These are phyloP conservation scores for Malus hybrid DNA, from an alignment of 331 rosid genomes.

Conservation along the genomic window DNA sequence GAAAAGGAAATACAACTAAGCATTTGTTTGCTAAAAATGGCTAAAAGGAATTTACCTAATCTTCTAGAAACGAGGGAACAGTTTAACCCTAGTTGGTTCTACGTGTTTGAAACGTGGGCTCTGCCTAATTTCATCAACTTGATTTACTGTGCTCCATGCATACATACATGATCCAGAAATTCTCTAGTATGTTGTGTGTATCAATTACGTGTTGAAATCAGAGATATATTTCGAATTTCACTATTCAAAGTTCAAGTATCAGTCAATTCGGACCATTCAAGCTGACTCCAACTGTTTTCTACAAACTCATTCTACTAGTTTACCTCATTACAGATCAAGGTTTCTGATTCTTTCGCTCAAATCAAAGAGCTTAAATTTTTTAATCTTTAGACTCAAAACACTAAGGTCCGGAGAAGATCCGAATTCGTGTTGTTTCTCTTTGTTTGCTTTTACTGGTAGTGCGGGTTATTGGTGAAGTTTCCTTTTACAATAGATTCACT, in stretches of 20 bases:
- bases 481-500: too few relatives aligned
- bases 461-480: background rate
- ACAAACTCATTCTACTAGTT: too few relatives aligned
- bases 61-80: background rate
- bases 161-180: background rate
- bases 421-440: too few relatives aligned
- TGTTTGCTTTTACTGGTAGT: too few relatives aligned
- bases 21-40: background rate
- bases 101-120: background rate
- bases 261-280: too few relatives aligned
- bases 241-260: too few relatives aligned
- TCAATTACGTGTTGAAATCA: background rate
- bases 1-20: background rate
- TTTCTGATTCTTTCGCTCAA: too few relatives aligned
- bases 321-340: too few relatives aligned
- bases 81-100: background rate
- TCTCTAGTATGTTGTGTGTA: background rate
- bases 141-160: background rate
- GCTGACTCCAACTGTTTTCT: accelerated
- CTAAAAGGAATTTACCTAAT: background rate
- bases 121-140: background rate
- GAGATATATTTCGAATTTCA: too few relatives aligned
- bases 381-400: too few relatives aligned
- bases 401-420: too few relatives aligned
- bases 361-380: too few relatives aligned